Evolutionary conservation across 208 protist species (phyloP).

Genomic region (Acanthamoeba lenticulata): DNA sequence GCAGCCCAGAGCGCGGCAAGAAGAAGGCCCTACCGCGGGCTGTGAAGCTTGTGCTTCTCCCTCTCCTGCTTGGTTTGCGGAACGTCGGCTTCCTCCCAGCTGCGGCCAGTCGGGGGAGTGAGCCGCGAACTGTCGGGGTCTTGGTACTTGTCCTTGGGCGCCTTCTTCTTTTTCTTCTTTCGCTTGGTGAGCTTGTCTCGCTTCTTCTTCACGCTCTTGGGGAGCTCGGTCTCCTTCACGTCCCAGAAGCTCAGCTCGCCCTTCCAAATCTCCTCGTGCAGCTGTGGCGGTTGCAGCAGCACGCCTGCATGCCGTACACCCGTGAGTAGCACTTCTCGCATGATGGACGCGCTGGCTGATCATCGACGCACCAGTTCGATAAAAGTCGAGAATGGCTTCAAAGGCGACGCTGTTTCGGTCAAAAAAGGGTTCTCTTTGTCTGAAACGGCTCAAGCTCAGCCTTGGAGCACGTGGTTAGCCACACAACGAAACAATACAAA

Average conservation of each 20-base stretch:
- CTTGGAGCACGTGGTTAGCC: neutral
- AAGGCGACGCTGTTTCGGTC: conserved; percentile 18
- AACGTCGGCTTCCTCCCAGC: conserved; percentile 2
- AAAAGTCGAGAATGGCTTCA: conserved; percentile 23
- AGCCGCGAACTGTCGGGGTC: neutral
- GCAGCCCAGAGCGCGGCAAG: neutral
- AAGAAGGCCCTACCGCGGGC: neutral
- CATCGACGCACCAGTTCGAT: neutral
- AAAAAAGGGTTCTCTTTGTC: neutral
- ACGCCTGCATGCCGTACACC: neutral
- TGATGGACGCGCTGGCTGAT: too few relatives aligned
- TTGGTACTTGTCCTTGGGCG: neutral
- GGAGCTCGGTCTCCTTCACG: neutral
- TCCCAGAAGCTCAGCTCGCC: neutral
- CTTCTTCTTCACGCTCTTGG: neutral
- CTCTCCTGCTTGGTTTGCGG: neutral
- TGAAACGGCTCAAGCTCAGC: neutral
- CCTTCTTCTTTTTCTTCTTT: conserved; percentile 12
- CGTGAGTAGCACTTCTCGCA: neutral
- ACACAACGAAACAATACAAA: neutral
- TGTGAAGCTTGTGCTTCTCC: too few relatives aligned
- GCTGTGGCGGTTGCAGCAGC: neutral
- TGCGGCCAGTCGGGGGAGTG: neutral
- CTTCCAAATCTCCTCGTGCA: conserved; percentile 36
- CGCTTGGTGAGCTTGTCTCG: neutral